A percentile compares a stretch with the other conserved stretches of the same genome.
Evolutionary conservation across 352 stramenopile species (phyloP).

Genomic region (Blastocystis sp.): DNA sequence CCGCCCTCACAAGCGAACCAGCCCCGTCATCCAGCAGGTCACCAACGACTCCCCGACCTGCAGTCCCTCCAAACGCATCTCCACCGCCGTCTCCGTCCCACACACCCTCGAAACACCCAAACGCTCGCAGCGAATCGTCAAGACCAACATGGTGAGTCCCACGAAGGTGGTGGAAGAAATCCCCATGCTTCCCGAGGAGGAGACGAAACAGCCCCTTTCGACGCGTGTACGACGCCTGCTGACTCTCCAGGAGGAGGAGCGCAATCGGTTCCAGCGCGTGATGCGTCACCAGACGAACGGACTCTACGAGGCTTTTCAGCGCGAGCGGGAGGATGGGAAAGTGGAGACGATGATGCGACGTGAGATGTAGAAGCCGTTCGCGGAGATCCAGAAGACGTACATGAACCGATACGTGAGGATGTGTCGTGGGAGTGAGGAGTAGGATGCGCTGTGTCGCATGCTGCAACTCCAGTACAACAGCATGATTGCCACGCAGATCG

Average conservation of each 20-base stretch:
- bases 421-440: neutral
- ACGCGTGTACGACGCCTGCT: neutral
- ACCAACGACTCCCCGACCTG: neutral
- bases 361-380: neutral
- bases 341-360: neutral
- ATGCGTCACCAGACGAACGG: neutral
- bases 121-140: neutral
- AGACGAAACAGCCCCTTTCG: neutral
- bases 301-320: neutral
- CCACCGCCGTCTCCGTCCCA: neutral
- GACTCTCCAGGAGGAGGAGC: neutral
- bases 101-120: neutral
- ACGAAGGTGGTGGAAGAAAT: constrained; percentile 27
- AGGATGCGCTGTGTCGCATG: neutral
- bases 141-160: neutral
- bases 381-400: neutral
- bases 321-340: neutral
- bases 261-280: neutral
- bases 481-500: neutral
- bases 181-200: neutral
- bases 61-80: neutral
- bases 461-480: constrained; percentile 29
- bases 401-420: neutral
- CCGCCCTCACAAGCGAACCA: neutral
- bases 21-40: neutral